Percentiles rank a stretch among this genome's conserved stretches.
These are phyloP conservation scores for Elaphomyces granulatus DNA, from an alignment of 495 filamentous ascomycete species.

Conservation along the genomic window DNA sequence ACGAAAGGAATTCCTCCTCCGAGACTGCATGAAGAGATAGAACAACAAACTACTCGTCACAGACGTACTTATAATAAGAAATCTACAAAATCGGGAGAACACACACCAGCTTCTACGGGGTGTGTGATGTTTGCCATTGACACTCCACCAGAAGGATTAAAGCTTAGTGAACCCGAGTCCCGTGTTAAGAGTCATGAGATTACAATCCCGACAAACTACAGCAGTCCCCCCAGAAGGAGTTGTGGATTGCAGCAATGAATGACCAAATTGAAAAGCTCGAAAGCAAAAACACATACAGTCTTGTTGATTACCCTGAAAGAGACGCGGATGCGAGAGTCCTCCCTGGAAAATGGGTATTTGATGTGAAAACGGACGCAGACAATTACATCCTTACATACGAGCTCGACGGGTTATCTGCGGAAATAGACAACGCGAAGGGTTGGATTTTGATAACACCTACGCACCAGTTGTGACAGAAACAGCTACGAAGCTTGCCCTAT, in stretches of 20 bases:
- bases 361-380: background rate
- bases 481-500: background rate
- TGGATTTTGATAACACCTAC: background rate
- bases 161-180: background rate
- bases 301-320: background rate
- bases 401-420: constrained; percentile 3
- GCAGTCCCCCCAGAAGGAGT: background rate
- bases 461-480: background rate
- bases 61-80: background rate
- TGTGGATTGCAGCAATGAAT: background rate
- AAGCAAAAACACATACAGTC: background rate
- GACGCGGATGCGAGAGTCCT: background rate
- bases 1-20: background rate
- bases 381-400: background rate
- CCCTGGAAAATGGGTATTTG: constrained; percentile 3
- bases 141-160: background rate
- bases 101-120: background rate
- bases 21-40: background rate
- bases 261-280: background rate
- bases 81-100: background rate
- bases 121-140: background rate
- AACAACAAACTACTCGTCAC: background rate
- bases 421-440: background rate
- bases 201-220: background rate
- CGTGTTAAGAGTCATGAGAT: background rate